Conservation (phyloP, 116 monocot species). For the Papilionanthe hybrid region DNA sequence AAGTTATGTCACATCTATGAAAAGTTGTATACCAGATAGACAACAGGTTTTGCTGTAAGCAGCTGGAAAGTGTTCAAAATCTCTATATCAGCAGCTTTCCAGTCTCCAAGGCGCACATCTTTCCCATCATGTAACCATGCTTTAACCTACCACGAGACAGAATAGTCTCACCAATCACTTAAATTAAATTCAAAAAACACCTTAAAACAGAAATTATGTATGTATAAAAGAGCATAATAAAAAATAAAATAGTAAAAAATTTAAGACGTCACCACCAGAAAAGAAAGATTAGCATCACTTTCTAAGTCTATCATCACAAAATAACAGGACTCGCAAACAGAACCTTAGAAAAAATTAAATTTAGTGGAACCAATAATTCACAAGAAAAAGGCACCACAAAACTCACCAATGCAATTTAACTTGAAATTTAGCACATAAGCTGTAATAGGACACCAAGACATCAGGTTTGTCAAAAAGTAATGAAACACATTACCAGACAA, state of each 20-base stretch:
- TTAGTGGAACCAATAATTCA: background rate
- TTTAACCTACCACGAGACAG: conserved; percentile 49
- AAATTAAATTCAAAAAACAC: background rate
- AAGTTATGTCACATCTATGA: background rate
- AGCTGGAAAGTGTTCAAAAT: conserved; percentile 92
- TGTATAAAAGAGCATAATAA: conserved; percentile 2
- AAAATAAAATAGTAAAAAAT: background rate
- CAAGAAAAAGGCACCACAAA: background rate
- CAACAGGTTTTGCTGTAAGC: conserved; percentile 93
- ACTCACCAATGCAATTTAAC: background rate
- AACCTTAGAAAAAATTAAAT: background rate
- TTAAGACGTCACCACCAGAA: background rate
- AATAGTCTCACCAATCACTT: background rate
- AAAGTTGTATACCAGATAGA: conserved; percentile 68
- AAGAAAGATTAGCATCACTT: background rate
- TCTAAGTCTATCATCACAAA: background rate
- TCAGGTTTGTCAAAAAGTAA: conserved; percentile 1
- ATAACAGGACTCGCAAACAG: background rate
- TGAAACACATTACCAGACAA: background rate
- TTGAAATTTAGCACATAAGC: background rate
- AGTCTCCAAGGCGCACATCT: conserved; percentile 96
- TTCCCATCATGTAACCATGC: conserved; percentile 80
- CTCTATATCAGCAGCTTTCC: conserved; percentile 98
- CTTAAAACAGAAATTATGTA: background rate
- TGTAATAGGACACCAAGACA: background rate